Base-by-base conservation (phyloP, 2,329 filamentous ascomycete genomes). In the Diplodia corticola region DNA sequence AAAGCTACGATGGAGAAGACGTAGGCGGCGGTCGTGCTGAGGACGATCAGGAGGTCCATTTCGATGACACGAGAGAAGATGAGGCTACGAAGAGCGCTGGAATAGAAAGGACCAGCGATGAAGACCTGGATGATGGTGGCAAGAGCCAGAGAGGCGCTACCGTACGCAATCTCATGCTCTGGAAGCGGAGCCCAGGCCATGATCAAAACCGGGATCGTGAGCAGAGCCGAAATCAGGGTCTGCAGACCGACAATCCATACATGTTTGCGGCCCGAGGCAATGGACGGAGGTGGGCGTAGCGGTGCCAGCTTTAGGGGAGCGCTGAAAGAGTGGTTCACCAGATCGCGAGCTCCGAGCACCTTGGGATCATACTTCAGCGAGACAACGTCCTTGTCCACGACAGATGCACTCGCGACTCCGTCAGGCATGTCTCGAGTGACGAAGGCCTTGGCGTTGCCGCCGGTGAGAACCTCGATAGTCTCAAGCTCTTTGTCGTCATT, bases 21-120 rank as follows among this genome's bases (percentile, higher is more conserved):
- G 69, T 89, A 91, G 0, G 89, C 89, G 0, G 86, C 82, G 15
- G 82, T 88, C 0, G 87, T 91, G 74, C 88, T 90, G 28, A 91
- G 70, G 0, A 89, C 86, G 37, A 91, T 83, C 7, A 91, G 79
- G 5, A 90, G 75, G 69, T 91, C 89, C 86, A 91, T 90, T 71
- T 91, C 88, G 13, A 91, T 82, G 1, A 87, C 77, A 0, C 78
- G 73, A 0, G 84, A 84, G 71, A 86, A 87, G 1, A 90, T 70
- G 0, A 91, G 75, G 1, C 83, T 80, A 69, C 86, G 86, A 17
- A 89, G 70, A 2, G 89, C 89, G 20, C 81, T 83, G 0, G 83
- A 82, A 69, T 92, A 91, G 74, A 92, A 92, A 0, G 87, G 86
- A 0, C 84, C 84, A 0, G 85, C 86, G 12, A 89, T 78, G 20